Evolutionary conservation across 768 basidiomycete species (phyloP).

Genomic region (Arthromyces matolae): DNA sequence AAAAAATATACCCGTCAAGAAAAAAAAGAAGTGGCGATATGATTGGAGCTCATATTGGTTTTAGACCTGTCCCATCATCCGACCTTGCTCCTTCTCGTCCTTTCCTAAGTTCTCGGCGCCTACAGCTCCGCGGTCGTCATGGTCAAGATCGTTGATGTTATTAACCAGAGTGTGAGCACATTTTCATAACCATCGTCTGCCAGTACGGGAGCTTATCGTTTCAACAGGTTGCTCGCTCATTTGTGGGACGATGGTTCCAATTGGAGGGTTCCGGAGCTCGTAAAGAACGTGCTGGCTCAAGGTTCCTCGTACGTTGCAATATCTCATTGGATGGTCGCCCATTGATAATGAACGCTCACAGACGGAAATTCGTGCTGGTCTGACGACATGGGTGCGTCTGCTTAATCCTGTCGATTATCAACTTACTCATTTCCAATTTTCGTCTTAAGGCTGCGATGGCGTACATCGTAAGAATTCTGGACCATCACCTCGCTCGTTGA

Average conservation of each 20-base stretch:
- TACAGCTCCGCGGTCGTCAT: constrained; percentile 14
- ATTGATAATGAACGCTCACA: constrained; percentile 22
- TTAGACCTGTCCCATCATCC: not conserved
- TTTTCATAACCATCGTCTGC: too few relatives aligned
- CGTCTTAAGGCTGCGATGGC: constrained; percentile 68
- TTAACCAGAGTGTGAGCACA: constrained; percentile 29
- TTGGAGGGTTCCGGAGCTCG: constrained; percentile 69
- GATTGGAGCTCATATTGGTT: constrained; percentile 2
- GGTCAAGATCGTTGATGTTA: constrained; percentile 19
- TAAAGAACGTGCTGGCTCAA: constrained; percentile 58
- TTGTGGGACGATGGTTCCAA: constrained; percentile 64
- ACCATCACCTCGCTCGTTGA: not conserved
- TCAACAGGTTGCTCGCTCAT: constrained; percentile 41
- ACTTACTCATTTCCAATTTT: constrained; percentile 10
- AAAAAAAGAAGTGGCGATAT: constrained; percentile 7
- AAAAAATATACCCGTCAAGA: constrained; percentile 5
- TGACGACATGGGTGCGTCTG: constrained; percentile 73
- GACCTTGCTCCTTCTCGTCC: not conserved
- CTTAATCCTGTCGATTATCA: not conserved
- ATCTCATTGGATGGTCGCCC: constrained; percentile 9
- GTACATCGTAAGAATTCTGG: constrained; percentile 57
- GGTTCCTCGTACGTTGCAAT: constrained; percentile 43
- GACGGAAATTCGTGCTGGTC: constrained; percentile 76
- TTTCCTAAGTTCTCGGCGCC: constrained; percentile 1
- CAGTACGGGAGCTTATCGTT: not conserved